These are phyloP conservation scores for Volvariella surrecta DNA, from an alignment of 1,284 basidiomycete genomes.

Conservation along the genomic window DNA sequence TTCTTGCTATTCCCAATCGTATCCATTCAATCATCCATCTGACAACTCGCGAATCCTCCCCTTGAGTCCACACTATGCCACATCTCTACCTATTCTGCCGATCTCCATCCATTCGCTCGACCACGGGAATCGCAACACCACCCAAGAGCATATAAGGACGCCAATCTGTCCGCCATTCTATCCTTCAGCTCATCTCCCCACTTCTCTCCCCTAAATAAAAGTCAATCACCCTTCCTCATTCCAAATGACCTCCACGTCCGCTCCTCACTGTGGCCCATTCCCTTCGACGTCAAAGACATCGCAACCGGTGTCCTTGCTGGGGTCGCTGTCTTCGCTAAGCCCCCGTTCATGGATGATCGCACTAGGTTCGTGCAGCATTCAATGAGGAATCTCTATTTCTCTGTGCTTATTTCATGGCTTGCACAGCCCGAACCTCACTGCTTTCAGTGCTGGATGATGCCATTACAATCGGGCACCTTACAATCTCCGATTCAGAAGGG, in stretches of 20 bases:
- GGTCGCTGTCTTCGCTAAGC: constrained; percentile 28
- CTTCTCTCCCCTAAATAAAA: constrained; percentile 14
- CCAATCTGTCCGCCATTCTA: constrained; percentile 15
- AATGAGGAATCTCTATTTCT: background rate
- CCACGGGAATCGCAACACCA: constrained; percentile 20
- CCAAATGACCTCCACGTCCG: constrained; percentile 26
- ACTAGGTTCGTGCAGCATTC: constrained; percentile 26
- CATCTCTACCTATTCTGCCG: constrained; percentile 21
- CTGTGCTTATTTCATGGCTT: constrained; percentile 1
- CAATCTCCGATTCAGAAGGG: constrained; percentile 52
- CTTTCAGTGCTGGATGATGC: constrained; percentile 49
- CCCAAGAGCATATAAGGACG: constrained; percentile 31
- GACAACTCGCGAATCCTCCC: constrained; percentile 25
- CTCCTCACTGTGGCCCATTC: constrained; percentile 31
- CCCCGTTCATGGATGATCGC: constrained; percentile 36
- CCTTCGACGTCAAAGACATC: constrained; percentile 30
- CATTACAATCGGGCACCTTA: constrained; percentile 51
- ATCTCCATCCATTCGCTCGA: constrained; percentile 23
- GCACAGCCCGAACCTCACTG: constrained; percentile 54
- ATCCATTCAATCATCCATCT: constrained; percentile 21
- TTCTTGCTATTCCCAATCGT: constrained; percentile 14
- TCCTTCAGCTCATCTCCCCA: constrained; percentile 15
- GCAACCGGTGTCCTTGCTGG: constrained; percentile 30
- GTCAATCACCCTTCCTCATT: constrained; percentile 10
- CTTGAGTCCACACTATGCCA: constrained; percentile 17